Base-by-base conservation (phyloP, 108 stramenopile species). In the Epipyxis sp. region DNA sequence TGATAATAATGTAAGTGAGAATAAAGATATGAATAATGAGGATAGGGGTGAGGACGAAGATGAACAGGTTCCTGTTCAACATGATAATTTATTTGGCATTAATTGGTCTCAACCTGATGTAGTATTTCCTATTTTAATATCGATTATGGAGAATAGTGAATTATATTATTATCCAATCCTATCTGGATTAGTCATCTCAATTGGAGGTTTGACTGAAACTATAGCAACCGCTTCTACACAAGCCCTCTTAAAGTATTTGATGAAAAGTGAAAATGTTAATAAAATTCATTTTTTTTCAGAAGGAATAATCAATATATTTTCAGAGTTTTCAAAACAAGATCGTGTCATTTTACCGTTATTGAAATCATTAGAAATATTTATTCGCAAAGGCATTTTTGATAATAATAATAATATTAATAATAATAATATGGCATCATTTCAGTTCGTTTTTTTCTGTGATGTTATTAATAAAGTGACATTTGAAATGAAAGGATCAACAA, bases 131-230 rank as follows among this genome's bases (percentile, higher is more conserved):
- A n/a, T n/a, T n/a, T n/a, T n/a, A n/a, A n/a, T n/a, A n/a, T n/a
- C n/a, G n/a, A n/a, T n/a, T n/a, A n/a, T n/a, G n/a, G n/a, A n/a
- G n/a, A n/a, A n/a, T n/a, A n/a, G n/a, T n/a, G n/a, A n/a, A n/a
- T n/a, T n/a, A n/a, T n/a, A n/a, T n/a, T n/a, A 35, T 0, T 0
- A 74, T 54, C 59, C 0, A 20, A 88, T 95, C 76, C 69, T 95
- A 40, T 87, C 89, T 59, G 97, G 97, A 30, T 79, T 97, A 59
- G 82, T 95, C 20, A 80, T 95, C 29, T 93, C 93, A 76, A 92
- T 94, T n/a, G 97, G 97, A 29, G 92, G 94, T 29, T 80, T 97
- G 65, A 93, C 92, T 1, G 93, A 98, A 84, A 88, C 86, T 59
- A 91, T 94, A 1, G 86, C 89, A n/a, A 94, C 92, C 84, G 77